phyloP scores from a whole-genome alignment of 2,329 filamentous ascomycete genomes.

The Beauveria brongniartii region DNA sequence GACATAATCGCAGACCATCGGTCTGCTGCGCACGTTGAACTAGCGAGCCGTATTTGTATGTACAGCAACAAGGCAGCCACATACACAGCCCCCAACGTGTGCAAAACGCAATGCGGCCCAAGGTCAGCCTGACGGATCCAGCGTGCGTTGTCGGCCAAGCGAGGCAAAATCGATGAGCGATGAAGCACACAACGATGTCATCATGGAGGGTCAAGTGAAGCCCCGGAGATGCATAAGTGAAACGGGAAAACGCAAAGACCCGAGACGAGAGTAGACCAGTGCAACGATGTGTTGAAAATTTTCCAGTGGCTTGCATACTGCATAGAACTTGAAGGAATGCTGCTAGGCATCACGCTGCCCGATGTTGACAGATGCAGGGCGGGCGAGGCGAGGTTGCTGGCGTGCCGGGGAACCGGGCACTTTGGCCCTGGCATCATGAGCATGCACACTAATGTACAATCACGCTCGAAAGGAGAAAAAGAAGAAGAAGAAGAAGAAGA shows the following conservation, averaged over 20 bases:
- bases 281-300: background rate
- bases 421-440: background rate
- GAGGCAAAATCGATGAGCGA: background rate
- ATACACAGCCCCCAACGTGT: constrained; percentile 1
- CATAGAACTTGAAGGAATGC: constrained; percentile 19
- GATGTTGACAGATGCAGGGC: background rate
- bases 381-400: background rate
- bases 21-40: background rate
- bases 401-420: background rate
- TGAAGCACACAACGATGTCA: background rate
- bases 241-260: background rate
- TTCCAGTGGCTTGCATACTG: constrained; percentile 23
- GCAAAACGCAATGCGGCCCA: constrained; percentile 10
- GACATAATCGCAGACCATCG: background rate
- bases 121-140: constrained; percentile 4
- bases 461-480: background rate
- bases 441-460: background rate
- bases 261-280: too few species aligned
- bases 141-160: background rate
- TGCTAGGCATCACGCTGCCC: background rate
- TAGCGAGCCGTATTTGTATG: background rate
- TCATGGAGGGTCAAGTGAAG: background rate
- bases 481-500: background rate
- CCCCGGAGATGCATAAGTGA: background rate
- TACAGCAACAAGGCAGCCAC: background rate